These are phyloP conservation scores for Cyberlindnera nakhonratchasimensis DNA, from an alignment of 805 yeast genomes.

Conservation along the genomic window DNA sequence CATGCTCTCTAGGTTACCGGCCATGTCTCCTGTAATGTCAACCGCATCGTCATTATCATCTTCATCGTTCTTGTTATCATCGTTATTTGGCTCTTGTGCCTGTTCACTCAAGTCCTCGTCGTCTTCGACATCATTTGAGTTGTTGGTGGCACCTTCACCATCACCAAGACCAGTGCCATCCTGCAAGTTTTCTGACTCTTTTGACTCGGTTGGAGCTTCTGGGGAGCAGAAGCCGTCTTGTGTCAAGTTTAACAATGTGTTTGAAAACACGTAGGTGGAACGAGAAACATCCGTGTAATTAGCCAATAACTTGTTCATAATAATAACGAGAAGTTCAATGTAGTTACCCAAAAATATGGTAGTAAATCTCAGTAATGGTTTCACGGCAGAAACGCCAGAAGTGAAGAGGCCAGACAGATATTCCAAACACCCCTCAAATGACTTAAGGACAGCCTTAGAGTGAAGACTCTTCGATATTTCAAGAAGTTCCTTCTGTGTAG, in stretches of 20 bases:
- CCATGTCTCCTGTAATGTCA: slow-evolving; percentile 96
- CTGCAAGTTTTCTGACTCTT: slow-evolving; percentile 60
- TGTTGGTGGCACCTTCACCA: slow-evolving; percentile 82
- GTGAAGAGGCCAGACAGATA: slow-evolving; percentile 37
- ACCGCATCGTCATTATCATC: slow-evolving; percentile 83
- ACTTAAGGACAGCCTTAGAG: slow-evolving; percentile 33
- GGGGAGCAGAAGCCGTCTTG: slow-evolving; percentile 92
- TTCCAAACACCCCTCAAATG: slow-evolving; percentile 35
- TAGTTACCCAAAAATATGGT: slow-evolving; percentile 66
- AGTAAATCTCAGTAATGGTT: slow-evolving; percentile 52
- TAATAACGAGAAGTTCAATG: slow-evolving; percentile 39
- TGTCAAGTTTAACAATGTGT: slow-evolving; percentile 56
- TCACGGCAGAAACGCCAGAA: slow-evolving; percentile 35
- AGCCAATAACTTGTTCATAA: slow-evolving; percentile 42
- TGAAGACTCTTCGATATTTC: slow-evolving; percentile 43
- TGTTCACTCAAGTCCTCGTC: slow-evolving; percentile 79
- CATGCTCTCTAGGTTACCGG: slow-evolving; percentile 78
- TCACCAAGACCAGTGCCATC: slow-evolving; percentile 94
- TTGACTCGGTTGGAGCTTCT: slow-evolving; percentile 62
- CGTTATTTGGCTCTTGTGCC: slow-evolving; percentile 71
- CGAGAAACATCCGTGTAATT: slow-evolving; percentile 55
- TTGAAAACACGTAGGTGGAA: slow-evolving; percentile 57
- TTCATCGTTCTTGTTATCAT: slow-evolving; percentile 62
- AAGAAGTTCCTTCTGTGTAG: slow-evolving; percentile 43
- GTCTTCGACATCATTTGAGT: slow-evolving; percentile 82